phyloP scores from a whole-genome alignment of 2,329 filamentous ascomycete species.

The Aspergillus persii region DNA sequence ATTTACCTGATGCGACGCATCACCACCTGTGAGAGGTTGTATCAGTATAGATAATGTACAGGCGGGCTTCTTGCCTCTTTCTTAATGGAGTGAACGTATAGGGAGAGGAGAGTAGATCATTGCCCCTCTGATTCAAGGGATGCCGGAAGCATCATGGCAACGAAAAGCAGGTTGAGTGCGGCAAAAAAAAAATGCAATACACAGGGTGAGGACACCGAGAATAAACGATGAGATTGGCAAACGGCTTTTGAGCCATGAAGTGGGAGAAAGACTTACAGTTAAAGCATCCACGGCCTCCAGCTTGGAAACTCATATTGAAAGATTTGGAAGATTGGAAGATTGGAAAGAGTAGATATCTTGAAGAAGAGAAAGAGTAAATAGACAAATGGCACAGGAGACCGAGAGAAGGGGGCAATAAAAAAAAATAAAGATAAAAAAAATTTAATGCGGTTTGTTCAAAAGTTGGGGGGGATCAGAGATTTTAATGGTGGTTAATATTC shows the following conservation, averaged over 20 bases:
- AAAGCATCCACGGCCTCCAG: constrained; percentile 55
- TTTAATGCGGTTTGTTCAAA: neutral
- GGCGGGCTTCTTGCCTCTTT: neutral
- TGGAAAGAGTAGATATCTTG: constrained; percentile 5
- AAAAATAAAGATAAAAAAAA: neutral
- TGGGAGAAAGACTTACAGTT: constrained; percentile 50
- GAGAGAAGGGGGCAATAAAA: neutral
- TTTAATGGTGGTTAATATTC: constrained; percentile 11
- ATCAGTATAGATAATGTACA: neutral
- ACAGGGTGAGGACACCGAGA: neutral
- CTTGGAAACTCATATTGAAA: constrained; percentile 48
- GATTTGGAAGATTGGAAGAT: constrained; percentile 22
- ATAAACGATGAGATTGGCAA: constrained; percentile 3
- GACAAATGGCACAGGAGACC: constrained; percentile 3
- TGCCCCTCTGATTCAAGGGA: neutral
- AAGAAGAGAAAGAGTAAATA: constrained; percentile 1
- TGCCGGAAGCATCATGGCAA: neutral
- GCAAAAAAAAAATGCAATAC: neutral
- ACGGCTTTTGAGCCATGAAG: constrained; percentile 2
- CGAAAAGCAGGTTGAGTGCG: neutral
- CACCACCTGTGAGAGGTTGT: constrained; percentile 57
- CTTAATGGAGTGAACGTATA: neutral
- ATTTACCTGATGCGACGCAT: constrained; percentile 71
- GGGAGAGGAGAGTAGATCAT: neutral
- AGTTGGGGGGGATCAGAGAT: constrained; percentile 13